A percentile compares a stretch with the other conserved stretches of the same genome.
phyloP scores from a whole-genome alignment of 768 basidiomycete genomes.

The Boletus coccyginus region DNA sequence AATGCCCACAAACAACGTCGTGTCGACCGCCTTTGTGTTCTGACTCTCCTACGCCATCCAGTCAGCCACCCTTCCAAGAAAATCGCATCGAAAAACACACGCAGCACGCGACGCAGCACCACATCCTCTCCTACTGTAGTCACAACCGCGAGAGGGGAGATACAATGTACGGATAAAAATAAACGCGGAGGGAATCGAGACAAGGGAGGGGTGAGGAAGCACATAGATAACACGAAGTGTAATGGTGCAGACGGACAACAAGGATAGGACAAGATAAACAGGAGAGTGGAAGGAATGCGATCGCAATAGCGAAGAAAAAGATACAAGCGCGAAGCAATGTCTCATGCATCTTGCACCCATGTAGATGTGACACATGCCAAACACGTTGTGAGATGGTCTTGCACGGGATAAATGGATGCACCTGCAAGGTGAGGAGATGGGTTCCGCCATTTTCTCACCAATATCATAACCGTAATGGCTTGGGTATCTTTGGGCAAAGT shows the following conservation, averaged over 20 bases:
- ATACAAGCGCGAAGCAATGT: background rate
- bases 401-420: background rate
- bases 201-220: background rate
- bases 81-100: no score
- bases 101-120: no score
- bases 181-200: background rate
- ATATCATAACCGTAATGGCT: slow-evolving; percentile 8
- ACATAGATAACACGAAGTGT: background rate
- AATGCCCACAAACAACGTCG: no score
- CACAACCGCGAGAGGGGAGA: background rate
- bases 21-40: no score
- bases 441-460: slow-evolving; percentile 21
- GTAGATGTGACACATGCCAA: background rate
- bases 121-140: no score
- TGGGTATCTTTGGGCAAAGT: slow-evolving; percentile 52
- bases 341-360: background rate
- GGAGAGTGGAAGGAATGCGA: background rate
- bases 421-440: no score
- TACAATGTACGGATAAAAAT: background rate
- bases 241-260: background rate
- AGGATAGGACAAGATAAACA: background rate
- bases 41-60: no score
- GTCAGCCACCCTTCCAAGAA: background rate
- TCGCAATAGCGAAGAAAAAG: background rate
- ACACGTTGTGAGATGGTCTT: background rate